Base-by-base conservation (phyloP, 768 basidiomycete genomes). In the Rhodotorula taiwanensis region DNA sequence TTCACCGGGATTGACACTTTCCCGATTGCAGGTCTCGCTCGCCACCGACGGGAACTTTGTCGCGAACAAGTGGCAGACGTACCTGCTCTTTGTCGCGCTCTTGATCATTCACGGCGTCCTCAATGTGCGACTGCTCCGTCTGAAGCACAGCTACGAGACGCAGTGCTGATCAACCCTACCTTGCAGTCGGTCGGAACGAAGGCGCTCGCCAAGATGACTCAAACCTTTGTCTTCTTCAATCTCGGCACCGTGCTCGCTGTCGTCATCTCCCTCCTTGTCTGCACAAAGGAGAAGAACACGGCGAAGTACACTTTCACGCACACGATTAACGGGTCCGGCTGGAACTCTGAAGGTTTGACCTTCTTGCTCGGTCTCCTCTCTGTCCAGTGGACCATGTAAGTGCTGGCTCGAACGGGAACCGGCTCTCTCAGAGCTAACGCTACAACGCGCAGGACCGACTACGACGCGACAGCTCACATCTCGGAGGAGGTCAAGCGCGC, bases 321-420 rank as follows among this genome's bases (percentile, higher is more conserved):
- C 30, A 74, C 88, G 54, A 76, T 83, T 51, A 94, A 94, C 74
- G 82, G 84, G 70, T 86, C 88, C 1, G 87, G 88, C 33, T 89
- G 80, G 62, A 85, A 83, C 81, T 85, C 83, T 68, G 82, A 80
- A 44, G 89, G 89, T 0, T 78, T 93, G 48, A 85, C 88, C 0
- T 90, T 91, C 78, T 77, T 89, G 27, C 85, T 94, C 69, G 90
- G 89, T 30, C 76, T 92, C 54, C 79, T 92, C 33, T 86, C 84
- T 61, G 90, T 93, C 10, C 64, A 66, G 55, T 66, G 68, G 68
- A 69, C 63, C 25, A 79, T 80, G 51, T 50, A 71, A 73, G 50
- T 23, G 25, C 21, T n/a, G 5, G 8, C 20, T 34, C 30, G 28
- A 10, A 39, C 20, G 23, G 6, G 21, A 13, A 16, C 33, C 6